These are phyloP conservation scores for Oryza brachyantha DNA, from an alignment of 176 grass and related monocot genomes.

Conservation along the genomic window DNA sequence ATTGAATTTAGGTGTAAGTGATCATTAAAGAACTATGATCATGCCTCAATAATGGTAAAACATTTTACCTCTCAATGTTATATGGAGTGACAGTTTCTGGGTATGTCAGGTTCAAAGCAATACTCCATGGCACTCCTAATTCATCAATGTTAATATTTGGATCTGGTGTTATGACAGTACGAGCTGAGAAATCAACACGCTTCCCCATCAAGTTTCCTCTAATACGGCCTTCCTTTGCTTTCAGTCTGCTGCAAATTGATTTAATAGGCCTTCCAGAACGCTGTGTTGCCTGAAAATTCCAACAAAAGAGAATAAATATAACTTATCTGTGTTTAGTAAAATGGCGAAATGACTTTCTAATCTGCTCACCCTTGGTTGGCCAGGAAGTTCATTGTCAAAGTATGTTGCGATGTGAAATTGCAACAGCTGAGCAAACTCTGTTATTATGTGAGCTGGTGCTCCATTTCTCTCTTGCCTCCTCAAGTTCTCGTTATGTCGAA, in stretches of 20 bases:
- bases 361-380: slow-evolving; percentile 71
- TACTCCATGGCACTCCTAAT: slow-evolving; percentile 96
- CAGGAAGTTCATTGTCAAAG: slow-evolving; percentile 98
- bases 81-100: slow-evolving; percentile 98
- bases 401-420: slow-evolving; percentile 99
- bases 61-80: slow-evolving; percentile 84
- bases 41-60: not conserved
- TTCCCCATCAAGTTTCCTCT: slow-evolving; percentile 99
- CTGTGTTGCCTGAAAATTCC: slow-evolving; percentile 73
- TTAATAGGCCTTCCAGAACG: slow-evolving; percentile 96
- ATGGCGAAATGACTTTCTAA: not conserved
- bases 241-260: slow-evolving; percentile 95
- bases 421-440: slow-evolving; percentile 93
- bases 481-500: slow-evolving; percentile 96
- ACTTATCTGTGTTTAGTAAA: slow-evolving; percentile 4
- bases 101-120: slow-evolving; percentile 93
- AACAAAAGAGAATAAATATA: slow-evolving; percentile 7
- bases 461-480: slow-evolving; percentile 96
- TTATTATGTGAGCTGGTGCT: slow-evolving; percentile 97
- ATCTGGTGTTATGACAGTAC: slow-evolving; percentile 90
- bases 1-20: slow-evolving; percentile 20
- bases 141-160: slow-evolving; percentile 98
- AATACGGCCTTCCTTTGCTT: slow-evolving; percentile 98
- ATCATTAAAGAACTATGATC: not conserved
- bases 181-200: slow-evolving; percentile 96